Evolutionary conservation across 257 asterid genomes (phyloP), one percentile per base, ranked within the genome.

Genomic region (Solanum tacnaense): DNA sequence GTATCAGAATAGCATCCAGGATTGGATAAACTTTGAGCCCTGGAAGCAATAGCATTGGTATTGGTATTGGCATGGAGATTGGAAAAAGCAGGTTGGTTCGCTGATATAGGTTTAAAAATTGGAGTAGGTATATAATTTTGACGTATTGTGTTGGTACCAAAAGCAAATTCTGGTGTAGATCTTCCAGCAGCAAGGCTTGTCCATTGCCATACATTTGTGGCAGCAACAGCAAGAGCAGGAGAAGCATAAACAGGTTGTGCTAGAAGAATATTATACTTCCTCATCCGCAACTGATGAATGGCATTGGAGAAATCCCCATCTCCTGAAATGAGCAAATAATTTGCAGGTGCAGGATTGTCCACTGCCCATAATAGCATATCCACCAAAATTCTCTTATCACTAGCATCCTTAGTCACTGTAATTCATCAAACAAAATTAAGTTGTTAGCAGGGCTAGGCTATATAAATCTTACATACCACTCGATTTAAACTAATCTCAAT

Each of bases 311-410:
- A 94, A 88, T 91, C 95, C 10, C 94, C 25, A 76, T 94, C 95
- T 25, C 95, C 94, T 0, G 94, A 92, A 41, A 94, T 92, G 31
- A 94, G 89, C 84, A 93, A 67, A 90, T 90, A 91, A 91, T 94
- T 93, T 11, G 94, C 95, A 27, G 95, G 95, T 34, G 96, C 92
- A 56, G 94, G 95, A 91, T 93, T 92, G 90, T 93, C 96, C 8
- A 93, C 93, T 6, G 96, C 95, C 94, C 96, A 93, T 85, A 92
- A 89, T 78, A 92, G 85, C 95, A 94, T 92, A 67, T 93, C 94
- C 58, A 90, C 95, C 87, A 93, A 74, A 38, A 92, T 90, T 74
- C 85, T 92, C 88, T 92, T 91, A 88, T 94, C 93, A 86, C 93
- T 94, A 12, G 93, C 93, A 89, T 92, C 95, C 86, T 92, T 94